Evolutionary conservation across 768 basidiomycete genomes (phyloP).

Genomic region (Auriscalpium microsporum): DNA sequence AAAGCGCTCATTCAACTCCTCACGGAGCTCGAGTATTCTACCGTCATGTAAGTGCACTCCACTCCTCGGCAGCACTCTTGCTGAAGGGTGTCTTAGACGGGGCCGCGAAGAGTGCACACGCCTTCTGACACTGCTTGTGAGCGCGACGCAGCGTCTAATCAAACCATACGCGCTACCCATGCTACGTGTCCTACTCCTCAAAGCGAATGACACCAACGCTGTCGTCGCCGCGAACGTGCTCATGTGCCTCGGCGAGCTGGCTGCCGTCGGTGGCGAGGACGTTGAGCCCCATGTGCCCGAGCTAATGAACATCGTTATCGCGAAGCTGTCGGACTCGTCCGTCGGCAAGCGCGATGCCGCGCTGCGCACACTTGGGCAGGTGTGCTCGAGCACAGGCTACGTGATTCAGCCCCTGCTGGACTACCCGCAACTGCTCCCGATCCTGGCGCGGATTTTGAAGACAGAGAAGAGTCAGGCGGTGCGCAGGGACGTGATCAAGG

Average conservation of each 20-base stretch:
- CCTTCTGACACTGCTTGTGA: constrained; percentile 80
- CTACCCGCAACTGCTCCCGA: constrained; percentile 81
- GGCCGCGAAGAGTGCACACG: constrained; percentile 89
- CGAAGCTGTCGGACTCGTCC: constrained; percentile 81
- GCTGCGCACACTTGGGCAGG: constrained; percentile 86
- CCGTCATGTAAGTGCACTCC: constrained; percentile 54
- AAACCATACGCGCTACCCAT: constrained; percentile 94
- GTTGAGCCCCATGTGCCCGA: constrained; percentile 74
- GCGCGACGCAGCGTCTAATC: constrained; percentile 87
- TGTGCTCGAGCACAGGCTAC: constrained; percentile 92
- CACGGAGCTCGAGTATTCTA: constrained; percentile 95
- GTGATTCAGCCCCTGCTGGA: constrained; percentile 88
- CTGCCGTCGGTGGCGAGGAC: constrained; percentile 91
- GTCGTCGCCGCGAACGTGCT: constrained; percentile 88
- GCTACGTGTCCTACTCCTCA: constrained; percentile 84
- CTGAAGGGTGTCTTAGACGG: constrained; percentile 39
- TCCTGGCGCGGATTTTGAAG: constrained; percentile 76
- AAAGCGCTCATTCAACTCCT: constrained; percentile 93
- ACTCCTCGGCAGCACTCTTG: background rate
- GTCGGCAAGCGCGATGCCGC: constrained; percentile 89
- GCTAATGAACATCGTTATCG: constrained; percentile 85
- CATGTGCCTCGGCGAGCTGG: constrained; percentile 89
- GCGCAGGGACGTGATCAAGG: constrained; percentile 85
- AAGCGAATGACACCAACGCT: constrained; percentile 81
- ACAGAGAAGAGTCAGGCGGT: constrained; percentile 67